Base-by-base conservation (phyloP, 2,329 filamentous ascomycete genomes). In the Xylaria sp. region DNA sequence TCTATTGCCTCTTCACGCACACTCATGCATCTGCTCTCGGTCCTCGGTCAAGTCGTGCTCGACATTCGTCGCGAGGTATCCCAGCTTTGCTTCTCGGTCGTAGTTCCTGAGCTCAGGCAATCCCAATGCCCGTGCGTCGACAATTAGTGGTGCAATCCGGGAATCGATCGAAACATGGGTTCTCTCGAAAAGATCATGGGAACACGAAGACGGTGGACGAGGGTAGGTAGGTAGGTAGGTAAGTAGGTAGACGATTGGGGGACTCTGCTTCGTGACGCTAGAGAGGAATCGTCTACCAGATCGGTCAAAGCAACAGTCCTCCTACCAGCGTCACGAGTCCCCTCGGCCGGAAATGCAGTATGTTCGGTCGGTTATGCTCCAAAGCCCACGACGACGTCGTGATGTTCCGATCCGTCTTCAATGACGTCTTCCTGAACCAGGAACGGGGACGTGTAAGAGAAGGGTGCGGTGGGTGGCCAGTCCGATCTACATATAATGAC, bases 31-130 rank as follows among this genome's bases (percentile, higher is more conserved):
- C 48, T 57, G 55, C 57, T 57, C 58, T 62, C 60, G 54, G 35
- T 60, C 54, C 51, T 57, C 35, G 59, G 34, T 49, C 46, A 47
- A 58, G n/a, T 11, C 51, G 47, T 52, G 59, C 51, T 55, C 42
- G 53, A 50, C 66, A 69, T 68, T 59, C 62, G 66, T 61, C 30
- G 48, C 35, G 44, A 16, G 48, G 56, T 58, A 37, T 39, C 50
- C 44, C 39, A 10, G 48, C 23, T 55, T 54, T 55, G 50, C 55
- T 63, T 46, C 42, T 59, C 58, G 44, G 47, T 54, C 53, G 54
- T 58, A 60, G 46, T 4, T 61, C 56, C 46, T 53, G 34, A 34
- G 52, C 46, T 57, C 5, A 52, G 37, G 51, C 8, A 11, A 46
- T 54, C 34, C 19, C 42, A 50, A 53, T 47, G 10, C 6, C 23